Evolutionary conservation across 1,284 basidiomycete species (phyloP).

Genomic region (Ustilago trichophora): DNA sequence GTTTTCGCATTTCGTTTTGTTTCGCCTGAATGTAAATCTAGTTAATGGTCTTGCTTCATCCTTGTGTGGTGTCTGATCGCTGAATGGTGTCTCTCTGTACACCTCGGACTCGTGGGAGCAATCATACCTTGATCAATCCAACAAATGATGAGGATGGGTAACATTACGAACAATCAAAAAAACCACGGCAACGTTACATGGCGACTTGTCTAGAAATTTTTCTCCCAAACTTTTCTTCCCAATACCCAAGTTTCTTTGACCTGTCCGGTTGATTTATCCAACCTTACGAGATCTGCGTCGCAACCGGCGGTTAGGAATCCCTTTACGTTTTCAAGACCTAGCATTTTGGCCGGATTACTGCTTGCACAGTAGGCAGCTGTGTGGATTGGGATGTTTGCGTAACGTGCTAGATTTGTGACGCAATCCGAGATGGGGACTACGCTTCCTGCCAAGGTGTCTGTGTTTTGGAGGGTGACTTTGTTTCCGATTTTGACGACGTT

Average conservation of each 20-base stretch:
- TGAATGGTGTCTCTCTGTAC: too few relatives aligned
- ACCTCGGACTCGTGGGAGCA: too few relatives aligned
- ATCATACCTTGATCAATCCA: too few relatives aligned
- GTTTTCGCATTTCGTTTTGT: too few relatives aligned
- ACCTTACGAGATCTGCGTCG: constrained; percentile 79
- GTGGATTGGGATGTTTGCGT: constrained; percentile 81
- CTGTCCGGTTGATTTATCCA: constrained; percentile 75
- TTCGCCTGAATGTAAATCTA: too few relatives aligned
- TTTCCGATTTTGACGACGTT: constrained; percentile 82
- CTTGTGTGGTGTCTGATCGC: too few relatives aligned
- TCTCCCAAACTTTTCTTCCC: constrained; percentile 69
- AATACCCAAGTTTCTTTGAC: constrained; percentile 82
- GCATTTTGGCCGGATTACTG: constrained; percentile 80
- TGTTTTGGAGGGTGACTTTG: constrained; percentile 82
- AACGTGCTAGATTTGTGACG: constrained; percentile 81
- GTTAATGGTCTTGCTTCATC: too few relatives aligned
- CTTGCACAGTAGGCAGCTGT: constrained; percentile 86
- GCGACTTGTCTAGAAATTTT: too few relatives aligned
- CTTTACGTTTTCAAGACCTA: constrained; percentile 78
- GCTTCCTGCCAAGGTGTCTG: constrained; percentile 81
- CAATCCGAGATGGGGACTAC: constrained; percentile 79
- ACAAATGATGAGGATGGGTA: too few relatives aligned
- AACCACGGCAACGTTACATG: too few relatives aligned
- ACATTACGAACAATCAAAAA: too few relatives aligned
- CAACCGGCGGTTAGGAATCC: constrained; percentile 80